Evolutionary conservation across 116 monocot genomes (phyloP).

Genomic region (Cymodocea nodosa): DNA sequence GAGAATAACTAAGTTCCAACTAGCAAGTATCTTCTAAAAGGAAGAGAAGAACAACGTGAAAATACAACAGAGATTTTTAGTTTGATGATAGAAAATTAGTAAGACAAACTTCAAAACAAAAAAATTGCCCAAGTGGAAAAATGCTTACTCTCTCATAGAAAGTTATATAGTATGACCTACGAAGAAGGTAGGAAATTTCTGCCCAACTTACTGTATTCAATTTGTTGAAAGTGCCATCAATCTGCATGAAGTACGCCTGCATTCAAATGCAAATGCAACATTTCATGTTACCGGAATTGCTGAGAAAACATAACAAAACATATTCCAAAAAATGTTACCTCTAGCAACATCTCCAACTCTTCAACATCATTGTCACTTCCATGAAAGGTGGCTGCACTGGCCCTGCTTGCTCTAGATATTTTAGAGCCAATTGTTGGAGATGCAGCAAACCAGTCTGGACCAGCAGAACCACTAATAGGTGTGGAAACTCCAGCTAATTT

Average conservation of each 20-base stretch:
- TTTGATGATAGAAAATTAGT: too few species aligned
- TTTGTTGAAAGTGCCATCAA: constrained; percentile 90
- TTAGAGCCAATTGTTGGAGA: constrained; percentile 80
- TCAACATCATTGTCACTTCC: constrained; percentile 94
- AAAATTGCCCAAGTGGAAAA: too few species aligned
- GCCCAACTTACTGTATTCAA: constrained; percentile 59
- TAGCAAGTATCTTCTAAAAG: too few species aligned
- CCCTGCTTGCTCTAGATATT: constrained; percentile 68
- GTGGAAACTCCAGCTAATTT: constrained; percentile 58
- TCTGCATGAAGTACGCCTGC: constrained; percentile 94
- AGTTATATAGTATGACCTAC: too few species aligned
- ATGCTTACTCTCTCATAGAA: too few species aligned
- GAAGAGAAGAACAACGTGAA: too few species aligned
- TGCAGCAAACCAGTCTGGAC: constrained; percentile 42
- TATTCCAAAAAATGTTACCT: constrained; percentile 31
- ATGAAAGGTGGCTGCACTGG: constrained; percentile 69
- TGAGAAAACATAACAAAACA: neutral
- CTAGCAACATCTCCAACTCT: constrained; percentile 95
- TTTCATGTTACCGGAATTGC: neutral
- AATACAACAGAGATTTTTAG: too few species aligned
- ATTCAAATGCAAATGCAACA: constrained; percentile 5
- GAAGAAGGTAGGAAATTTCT: neutral
- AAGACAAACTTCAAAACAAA: too few species aligned
- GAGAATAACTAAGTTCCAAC: too few species aligned
- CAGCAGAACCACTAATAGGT: constrained; percentile 49